Evolutionary conservation across 2,329 filamentous ascomycete genomes (phyloP).

Genomic region (Curvularia sp.): DNA sequence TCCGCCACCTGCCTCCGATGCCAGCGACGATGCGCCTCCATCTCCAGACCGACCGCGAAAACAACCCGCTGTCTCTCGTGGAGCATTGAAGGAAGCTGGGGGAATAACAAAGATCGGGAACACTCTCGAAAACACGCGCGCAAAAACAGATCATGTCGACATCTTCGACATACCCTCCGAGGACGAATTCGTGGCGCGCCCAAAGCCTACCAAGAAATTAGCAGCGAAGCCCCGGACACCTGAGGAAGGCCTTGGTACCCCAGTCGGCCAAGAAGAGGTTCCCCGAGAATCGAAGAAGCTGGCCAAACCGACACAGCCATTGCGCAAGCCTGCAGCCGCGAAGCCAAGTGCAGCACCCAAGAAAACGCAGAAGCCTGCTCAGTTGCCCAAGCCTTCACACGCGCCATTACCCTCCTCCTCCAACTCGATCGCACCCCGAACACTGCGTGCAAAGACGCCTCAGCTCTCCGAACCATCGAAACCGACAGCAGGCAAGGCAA

Average conservation of each 20-base stretch:
- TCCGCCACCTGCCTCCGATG: constrained; percentile 23
- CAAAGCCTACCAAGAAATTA: constrained; percentile 26
- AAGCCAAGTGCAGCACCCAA: constrained; percentile 16
- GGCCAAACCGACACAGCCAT: constrained; percentile 14
- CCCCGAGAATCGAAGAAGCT: background rate
- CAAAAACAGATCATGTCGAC: constrained; percentile 23
- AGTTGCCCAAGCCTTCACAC: constrained; percentile 11
- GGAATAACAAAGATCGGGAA: constrained; percentile 11
- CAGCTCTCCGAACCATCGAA: constrained; percentile 16
- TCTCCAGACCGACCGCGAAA: constrained; percentile 48
- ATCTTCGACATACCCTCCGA: constrained; percentile 56
- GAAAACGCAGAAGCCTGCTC: constrained; percentile 12
- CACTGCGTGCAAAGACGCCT: constrained; percentile 21
- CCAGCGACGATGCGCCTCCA: constrained; percentile 33
- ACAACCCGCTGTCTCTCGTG: constrained; percentile 17
- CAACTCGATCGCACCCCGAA: constrained; percentile 3
- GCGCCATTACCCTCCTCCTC: constrained; percentile 7
- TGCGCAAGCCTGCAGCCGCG: constrained; percentile 20
- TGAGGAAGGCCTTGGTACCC: constrained; percentile 19
- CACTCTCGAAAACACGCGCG: constrained; percentile 10
- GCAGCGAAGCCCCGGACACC: constrained; percentile 21
- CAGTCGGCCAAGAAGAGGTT: constrained; percentile 18
- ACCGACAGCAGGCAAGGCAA: constrained; percentile 19
- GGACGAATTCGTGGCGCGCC: constrained; percentile 30
- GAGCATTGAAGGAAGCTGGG: constrained; percentile 18